Evolutionary conservation across 768 basidiomycete genomes (phyloP).

Genomic region (Cubamyces lactineus): DNA sequence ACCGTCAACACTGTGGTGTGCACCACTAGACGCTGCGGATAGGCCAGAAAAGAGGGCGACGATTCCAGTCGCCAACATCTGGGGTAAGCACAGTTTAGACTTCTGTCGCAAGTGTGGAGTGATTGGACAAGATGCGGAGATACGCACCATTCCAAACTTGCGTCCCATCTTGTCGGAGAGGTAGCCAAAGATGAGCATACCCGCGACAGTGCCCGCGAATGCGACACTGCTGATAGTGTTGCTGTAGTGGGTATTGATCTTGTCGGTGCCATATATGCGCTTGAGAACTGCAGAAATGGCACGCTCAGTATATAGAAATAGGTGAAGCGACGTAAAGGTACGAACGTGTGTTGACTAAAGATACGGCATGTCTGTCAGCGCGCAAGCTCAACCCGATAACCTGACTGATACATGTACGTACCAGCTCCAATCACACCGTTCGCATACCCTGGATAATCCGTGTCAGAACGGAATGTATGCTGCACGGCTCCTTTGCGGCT

Average conservation of each 20-base stretch:
- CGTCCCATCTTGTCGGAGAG: slow-evolving; percentile 86
- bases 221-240: slow-evolving; percentile 66
- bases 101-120: not conserved
- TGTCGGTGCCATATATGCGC: slow-evolving; percentile 66
- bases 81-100: slow-evolving; percentile 5
- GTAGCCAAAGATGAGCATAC: slow-evolving; percentile 83
- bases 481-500: not conserved
- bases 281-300: slow-evolving; percentile 54
- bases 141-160: slow-evolving; percentile 85
- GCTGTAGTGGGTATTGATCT: slow-evolving; percentile 60
- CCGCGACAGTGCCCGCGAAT: slow-evolving; percentile 87
- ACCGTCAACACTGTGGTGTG: slow-evolving; percentile 68
- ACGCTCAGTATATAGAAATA: not conserved
- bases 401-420: slow-evolving; percentile 41
- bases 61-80: slow-evolving; percentile 84
- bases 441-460: slow-evolving; percentile 63
- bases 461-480: not conserved
- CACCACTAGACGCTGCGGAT: slow-evolving; percentile 82
- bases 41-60: slow-evolving; percentile 84
- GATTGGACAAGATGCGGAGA: not conserved
- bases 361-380: not conserved
- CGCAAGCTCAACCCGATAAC: not conserved
- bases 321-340: slow-evolving; percentile 31
- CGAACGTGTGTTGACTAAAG: slow-evolving; percentile 69
- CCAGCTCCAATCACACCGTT: slow-evolving; percentile 80